Evolutionary conservation across 1,284 basidiomycete genomes (phyloP), one percentile per base, ranked within the genome.

Genomic region (Microbotryum silenes-acaulis): DNA sequence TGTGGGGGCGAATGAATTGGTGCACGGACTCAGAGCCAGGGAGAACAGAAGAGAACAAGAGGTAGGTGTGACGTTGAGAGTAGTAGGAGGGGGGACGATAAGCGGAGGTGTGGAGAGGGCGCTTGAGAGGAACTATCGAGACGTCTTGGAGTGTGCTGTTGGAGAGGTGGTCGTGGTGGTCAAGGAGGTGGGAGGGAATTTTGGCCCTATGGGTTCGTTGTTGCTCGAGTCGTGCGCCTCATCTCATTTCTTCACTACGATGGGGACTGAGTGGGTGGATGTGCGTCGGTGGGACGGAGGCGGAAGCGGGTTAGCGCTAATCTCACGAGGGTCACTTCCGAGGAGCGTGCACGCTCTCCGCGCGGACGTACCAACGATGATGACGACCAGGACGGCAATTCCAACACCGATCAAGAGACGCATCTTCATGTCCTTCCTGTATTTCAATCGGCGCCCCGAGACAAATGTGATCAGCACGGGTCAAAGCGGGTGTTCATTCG

Each of bases 381-480:
- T 90, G 74, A 93, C 80, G 71, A 96, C 84, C 75, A 97, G 87
- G 62, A 97, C 83, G 59, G 83, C 83, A 72, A 96, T 85, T 62
- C 88, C 89, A 57, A 89, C 81, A 57, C 85, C 89, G 72, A 96
- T 93, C 75, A 90, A 88, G 75, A 90, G 83, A 76, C 89, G 85
- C 89, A 90, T 91, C 84, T 92, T 92, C 89, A 93, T 94, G 77
- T 96, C 91, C 77, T 94, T 93, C 91, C 89, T 91, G 59, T 0
- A 31, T 8, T 10, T 51, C n/a, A 55, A 52, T 48, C 55, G 47
- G 63, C 57, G 60, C 51, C 37, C 29, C 55, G 54, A 45, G 57
- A 44, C 51, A 31, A 66, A 31, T 16, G 27, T 21, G 31, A 21
- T 27, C 29, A 42, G 54, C 16, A 25, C 29, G 42, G 25, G n/a